These are phyloP conservation scores for Peronospora belbahrii DNA, from an alignment of 352 stramenopile species.

Conservation along the genomic window DNA sequence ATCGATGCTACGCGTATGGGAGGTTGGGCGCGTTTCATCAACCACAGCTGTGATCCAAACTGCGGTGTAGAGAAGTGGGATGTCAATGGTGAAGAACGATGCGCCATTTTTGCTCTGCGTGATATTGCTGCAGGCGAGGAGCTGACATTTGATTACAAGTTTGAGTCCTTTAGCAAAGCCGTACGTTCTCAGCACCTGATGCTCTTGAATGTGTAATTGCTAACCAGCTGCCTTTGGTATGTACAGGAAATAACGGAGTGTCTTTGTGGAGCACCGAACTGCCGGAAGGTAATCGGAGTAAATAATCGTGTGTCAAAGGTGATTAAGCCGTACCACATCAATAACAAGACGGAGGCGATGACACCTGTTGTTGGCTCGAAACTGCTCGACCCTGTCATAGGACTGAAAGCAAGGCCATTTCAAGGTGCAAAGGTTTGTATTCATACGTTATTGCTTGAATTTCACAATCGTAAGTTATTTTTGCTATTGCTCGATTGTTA, in stretches of 20 bases:
- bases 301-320: slow-evolving; percentile 50
- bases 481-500: background rate
- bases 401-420: slow-evolving; percentile 23
- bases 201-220: background rate
- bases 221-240: slow-evolving; percentile 2
- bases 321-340: slow-evolving; percentile 7
- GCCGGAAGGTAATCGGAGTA: slow-evolving; percentile 61
- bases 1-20: slow-evolving; percentile 87
- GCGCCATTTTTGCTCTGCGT: slow-evolving; percentile 90
- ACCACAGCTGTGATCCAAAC: slow-evolving; percentile 92
- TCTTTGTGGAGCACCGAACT: slow-evolving; percentile 51
- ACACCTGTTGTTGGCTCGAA: slow-evolving; percentile 12
- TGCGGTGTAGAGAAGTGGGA: slow-evolving; percentile 93
- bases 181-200: slow-evolving; percentile 5
- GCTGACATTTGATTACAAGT: slow-evolving; percentile 94
- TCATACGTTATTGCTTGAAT: background rate
- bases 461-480: background rate
- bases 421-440: slow-evolving; percentile 42
- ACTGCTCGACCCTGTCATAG: slow-evolving; percentile 40
- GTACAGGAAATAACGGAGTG: slow-evolving; percentile 67
- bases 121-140: slow-evolving; percentile 88
- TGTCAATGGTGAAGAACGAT: slow-evolving; percentile 88
- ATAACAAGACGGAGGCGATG: slow-evolving; percentile 10
- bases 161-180: slow-evolving; percentile 25
- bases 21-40: slow-evolving; percentile 92